phyloP scores from a whole-genome alignment of 257 asterid genomes.

The Paulownia fortunei region DNA sequence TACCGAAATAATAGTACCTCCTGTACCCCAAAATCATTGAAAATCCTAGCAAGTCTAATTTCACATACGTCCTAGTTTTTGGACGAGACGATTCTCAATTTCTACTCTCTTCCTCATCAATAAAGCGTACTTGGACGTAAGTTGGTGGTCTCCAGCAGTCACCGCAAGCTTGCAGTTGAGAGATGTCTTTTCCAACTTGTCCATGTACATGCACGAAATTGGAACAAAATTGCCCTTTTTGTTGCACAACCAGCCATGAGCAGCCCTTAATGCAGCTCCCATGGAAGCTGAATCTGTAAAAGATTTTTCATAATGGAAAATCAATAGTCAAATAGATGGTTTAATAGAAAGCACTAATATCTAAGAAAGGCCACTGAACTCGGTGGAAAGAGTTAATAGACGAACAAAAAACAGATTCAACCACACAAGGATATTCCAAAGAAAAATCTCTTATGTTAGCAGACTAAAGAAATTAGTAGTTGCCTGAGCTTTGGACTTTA shows the following conservation, averaged over 20 bases:
- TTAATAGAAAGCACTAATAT: neutral
- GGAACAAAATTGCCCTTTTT: slow-evolving; percentile 65
- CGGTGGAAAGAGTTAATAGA: neutral
- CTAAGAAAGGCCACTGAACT: neutral
- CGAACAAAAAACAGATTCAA: neutral
- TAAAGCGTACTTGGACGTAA: slow-evolving; percentile 58
- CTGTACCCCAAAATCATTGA: neutral
- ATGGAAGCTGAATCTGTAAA: slow-evolving; percentile 82
- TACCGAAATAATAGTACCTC: too few species aligned
- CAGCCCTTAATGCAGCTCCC: slow-evolving; percentile 95
- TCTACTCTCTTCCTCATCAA: slow-evolving; percentile 78
- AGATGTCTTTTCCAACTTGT: slow-evolving; percentile 70
- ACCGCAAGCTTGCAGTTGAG: slow-evolving; percentile 68
- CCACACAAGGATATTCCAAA: neutral
- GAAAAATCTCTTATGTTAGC: neutral
- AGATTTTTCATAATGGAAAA: neutral
- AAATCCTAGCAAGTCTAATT: neutral
- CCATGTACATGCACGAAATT: slow-evolving; percentile 61
- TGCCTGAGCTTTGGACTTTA: slow-evolving; percentile 80
- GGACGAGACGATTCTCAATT: slow-evolving; percentile 73
- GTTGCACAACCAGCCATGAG: slow-evolving; percentile 91
- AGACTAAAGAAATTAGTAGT: slow-evolving; percentile 22
- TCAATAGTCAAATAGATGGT: neutral
- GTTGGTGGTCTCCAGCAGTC: slow-evolving; percentile 56
- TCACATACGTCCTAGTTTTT: slow-evolving; percentile 66